A percentile compares a stretch with the other conserved stretches of the same genome.
Conservation (phyloP, 352 stramenopile species). For the Discostella stelligera region DNA sequence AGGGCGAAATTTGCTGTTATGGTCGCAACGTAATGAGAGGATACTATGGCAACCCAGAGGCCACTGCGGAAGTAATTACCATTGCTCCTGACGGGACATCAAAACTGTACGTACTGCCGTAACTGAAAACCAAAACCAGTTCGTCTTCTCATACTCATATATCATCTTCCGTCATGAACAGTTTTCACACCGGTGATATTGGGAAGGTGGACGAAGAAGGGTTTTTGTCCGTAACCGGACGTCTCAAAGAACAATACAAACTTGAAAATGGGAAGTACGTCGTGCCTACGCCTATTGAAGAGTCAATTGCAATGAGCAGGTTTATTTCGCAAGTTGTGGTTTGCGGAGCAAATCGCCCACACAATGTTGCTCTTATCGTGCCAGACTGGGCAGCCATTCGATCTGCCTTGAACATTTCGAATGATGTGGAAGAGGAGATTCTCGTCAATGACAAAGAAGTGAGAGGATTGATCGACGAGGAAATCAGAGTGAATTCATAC, state of each 20-base stretch:
- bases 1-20: constrained; percentile 82
- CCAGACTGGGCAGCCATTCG: constrained; percentile 69
- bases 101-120: constrained; percentile 56
- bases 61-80: constrained; percentile 80
- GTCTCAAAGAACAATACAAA: constrained; percentile 85
- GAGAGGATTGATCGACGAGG: constrained; percentile 55
- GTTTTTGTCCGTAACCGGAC: constrained; percentile 75
- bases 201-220: constrained; percentile 65
- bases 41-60: constrained; percentile 81
- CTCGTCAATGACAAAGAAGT: constrained; percentile 57
- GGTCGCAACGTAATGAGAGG: constrained; percentile 81
- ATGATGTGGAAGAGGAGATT: constrained; percentile 48
- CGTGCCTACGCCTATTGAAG: constrained; percentile 78
- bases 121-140: neutral
- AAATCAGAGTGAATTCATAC: constrained; percentile 56
- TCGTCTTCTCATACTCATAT: neutral
- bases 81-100: constrained; percentile 68
- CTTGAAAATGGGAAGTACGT: constrained; percentile 86
- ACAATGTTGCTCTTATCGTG: constrained; percentile 81
- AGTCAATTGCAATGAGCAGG: constrained; percentile 59
- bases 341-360: constrained; percentile 76
- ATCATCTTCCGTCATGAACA: constrained; percentile 11
- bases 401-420: constrained; percentile 46
- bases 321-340: constrained; percentile 76
- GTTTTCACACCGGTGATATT: constrained; percentile 82